Evolutionary conservation across 2,329 filamentous ascomycete species (phyloP), one percentile per base, ranked within the genome.

Genomic region (Fusarium pseudoanthophilum): DNA sequence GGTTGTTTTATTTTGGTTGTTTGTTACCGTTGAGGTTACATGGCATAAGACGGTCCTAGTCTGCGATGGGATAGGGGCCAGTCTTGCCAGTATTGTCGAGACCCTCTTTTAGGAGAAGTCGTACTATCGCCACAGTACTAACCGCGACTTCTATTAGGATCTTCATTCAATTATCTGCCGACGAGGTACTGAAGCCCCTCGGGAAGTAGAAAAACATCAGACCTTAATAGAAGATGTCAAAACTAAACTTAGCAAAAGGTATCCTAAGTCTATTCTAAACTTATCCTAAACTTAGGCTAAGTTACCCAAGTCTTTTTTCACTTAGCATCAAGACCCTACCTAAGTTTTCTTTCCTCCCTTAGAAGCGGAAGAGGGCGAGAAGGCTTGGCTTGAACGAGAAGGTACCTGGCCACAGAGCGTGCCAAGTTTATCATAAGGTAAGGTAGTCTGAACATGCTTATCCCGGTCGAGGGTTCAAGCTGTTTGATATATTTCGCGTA

Each of bases 1-100:
- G 15, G 15, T 30, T 49, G 14, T 46, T 49, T 58, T 49, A 58
- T 58, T 24, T 58, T 32, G 55, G 30, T 58, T 37, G 24, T 34
- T 49, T 58, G 32, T n/a, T 36, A 20, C 55, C 32, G 55, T 36
- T 28, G 24, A 20, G n/a, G 42, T 58, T 37, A 51, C 30, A 58
- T 24, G 42, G 14, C 40, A 36, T 36, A 10, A 11, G 20, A 49
- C 15, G 24, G 7, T 51, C 14, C 32, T 11, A 37, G 40, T 51
- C 30, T 37, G 4, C 5, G 18, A 34, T 18, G 32, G 40, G 11
- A 37, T n/a, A 36, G 32, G 40, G 30, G 53, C 20, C 21, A 46
- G 18, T 8, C 13, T n/a, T 28, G 53, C 20, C 21, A 46, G 18
- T 8, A 13, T n/a, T 28, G 9, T 20, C 16, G 11, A 32, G 26